phyloP scores from a whole-genome alignment of 768 basidiomycete species.

The Lyophyllum semitale region DNA sequence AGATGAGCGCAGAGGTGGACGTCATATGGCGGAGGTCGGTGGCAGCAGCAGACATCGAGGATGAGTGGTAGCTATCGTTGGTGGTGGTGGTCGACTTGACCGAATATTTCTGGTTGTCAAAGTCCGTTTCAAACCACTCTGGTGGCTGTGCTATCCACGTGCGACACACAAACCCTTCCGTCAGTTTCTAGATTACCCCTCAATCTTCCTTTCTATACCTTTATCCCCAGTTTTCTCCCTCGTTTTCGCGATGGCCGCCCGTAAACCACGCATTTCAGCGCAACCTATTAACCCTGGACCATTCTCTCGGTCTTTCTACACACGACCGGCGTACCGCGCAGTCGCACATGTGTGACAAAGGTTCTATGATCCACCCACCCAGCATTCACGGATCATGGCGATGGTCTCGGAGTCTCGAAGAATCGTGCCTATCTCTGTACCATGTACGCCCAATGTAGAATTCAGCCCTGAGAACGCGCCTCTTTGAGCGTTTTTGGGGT shows the following conservation, averaged over 20 bases:
- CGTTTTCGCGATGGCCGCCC: not conserved
- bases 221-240: not conserved
- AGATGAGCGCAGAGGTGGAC: conserved; percentile 45
- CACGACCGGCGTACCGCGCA: too few species aligned
- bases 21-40: conserved; percentile 58
- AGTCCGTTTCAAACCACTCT: not conserved
- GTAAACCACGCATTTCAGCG: not conserved
- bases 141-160: conserved; percentile 3
- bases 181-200: not conserved
- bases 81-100: not conserved
- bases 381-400: not conserved
- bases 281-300: not conserved
- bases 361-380: not conserved
- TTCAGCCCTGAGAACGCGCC: too few species aligned
- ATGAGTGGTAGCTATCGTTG: not conserved
- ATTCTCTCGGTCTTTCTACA: too few species aligned
- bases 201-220: not conserved
- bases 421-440: too few species aligned
- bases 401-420: too few species aligned
- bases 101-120: conserved; percentile 1
- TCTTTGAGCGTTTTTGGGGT: too few species aligned
- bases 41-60: conserved; percentile 8
- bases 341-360: not conserved
- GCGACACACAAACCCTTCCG: not conserved
- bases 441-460: not conserved